Evolutionary conservation across 352 stramenopile species (phyloP).

Genomic region (Globisporangium emineosum): DNA sequence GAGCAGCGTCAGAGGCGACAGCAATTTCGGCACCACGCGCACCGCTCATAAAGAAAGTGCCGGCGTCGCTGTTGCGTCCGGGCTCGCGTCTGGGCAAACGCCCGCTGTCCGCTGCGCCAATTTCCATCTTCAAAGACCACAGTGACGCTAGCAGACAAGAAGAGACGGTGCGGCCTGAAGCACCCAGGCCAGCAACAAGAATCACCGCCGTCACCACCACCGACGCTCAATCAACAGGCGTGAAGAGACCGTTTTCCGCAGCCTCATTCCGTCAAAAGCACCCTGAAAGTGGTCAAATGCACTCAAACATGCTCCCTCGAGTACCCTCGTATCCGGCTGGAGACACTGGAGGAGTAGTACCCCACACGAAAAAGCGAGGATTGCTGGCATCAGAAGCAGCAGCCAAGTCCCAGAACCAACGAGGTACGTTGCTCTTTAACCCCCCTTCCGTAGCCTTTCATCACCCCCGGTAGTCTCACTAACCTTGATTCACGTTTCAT

Average conservation of each 20-base stretch:
- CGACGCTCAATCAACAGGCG: not conserved
- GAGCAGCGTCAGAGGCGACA: not conserved
- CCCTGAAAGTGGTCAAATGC: not conserved
- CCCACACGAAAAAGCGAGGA: not conserved
- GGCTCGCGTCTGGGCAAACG: slow-evolving; percentile 9
- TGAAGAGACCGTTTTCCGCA: slow-evolving; percentile 8
- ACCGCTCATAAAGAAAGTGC: slow-evolving; percentile 6
- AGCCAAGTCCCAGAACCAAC: not conserved
- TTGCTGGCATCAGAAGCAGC: not conserved
- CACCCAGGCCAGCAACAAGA: not conserved
- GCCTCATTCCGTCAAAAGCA: not conserved
- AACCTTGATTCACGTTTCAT: too few relatives aligned
- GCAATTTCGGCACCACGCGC: not conserved
- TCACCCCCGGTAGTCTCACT: too few relatives aligned
- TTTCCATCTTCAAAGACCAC: slow-evolving; percentile 15
- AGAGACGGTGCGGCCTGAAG: not conserved
- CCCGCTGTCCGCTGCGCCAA: slow-evolving; percentile 8
- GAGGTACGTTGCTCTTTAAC: not conserved
- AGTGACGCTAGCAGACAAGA: not conserved
- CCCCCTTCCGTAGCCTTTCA: too few relatives aligned
- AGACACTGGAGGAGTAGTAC: not conserved
- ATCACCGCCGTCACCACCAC: not conserved
- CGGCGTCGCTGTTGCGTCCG: slow-evolving; percentile 8
- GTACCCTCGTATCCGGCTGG: not conserved
- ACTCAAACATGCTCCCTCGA: not conserved